Percentiles rank a stretch among this genome's conserved stretches.
phyloP scores from a whole-genome alignment of 306 rosid genomes.

The Medicago lupulina region DNA sequence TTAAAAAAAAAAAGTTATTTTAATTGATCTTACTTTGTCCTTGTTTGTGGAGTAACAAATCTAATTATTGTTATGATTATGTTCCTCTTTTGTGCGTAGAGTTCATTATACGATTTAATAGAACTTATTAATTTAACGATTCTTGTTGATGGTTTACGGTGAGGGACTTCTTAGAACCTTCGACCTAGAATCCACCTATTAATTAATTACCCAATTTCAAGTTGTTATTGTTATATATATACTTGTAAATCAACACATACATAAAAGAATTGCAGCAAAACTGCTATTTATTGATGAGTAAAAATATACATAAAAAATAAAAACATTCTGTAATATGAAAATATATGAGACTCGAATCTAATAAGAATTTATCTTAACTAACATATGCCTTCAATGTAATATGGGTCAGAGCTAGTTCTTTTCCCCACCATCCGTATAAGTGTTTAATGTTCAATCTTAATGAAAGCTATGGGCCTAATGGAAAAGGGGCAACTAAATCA shows the following conservation, averaged over 20 bases:
- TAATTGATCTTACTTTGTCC: too few relatives aligned
- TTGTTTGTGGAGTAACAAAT: too few relatives aligned
- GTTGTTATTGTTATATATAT: constrained; percentile 2
- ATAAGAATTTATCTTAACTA: constrained; percentile 49
- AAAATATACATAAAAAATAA: constrained; percentile 52
- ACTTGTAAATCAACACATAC: constrained; percentile 12
- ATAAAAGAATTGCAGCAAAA: constrained; percentile 40
- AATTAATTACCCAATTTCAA: constrained; percentile 12
- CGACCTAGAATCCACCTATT: background rate
- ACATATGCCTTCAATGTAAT: constrained; percentile 41
- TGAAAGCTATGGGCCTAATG: constrained; percentile 33
- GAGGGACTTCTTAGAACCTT: background rate
- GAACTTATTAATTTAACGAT: background rate
- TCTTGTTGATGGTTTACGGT: background rate
- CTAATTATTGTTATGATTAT: too few relatives aligned
- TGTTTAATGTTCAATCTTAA: constrained; percentile 39
- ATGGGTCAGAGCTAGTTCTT: constrained; percentile 32
- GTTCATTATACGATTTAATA: background rate
- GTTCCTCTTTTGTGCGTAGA: background rate
- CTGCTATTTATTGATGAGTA: constrained; percentile 47
- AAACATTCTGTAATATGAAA: constrained; percentile 52
- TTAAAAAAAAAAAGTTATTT: too few relatives aligned
- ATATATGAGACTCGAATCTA: constrained; percentile 55
- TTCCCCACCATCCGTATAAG: constrained; percentile 23
- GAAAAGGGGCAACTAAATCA: constrained; percentile 36